Conservation (phyloP, 495 filamentous ascomycete genomes). For the Polyplosphaeria fusca region DNA sequence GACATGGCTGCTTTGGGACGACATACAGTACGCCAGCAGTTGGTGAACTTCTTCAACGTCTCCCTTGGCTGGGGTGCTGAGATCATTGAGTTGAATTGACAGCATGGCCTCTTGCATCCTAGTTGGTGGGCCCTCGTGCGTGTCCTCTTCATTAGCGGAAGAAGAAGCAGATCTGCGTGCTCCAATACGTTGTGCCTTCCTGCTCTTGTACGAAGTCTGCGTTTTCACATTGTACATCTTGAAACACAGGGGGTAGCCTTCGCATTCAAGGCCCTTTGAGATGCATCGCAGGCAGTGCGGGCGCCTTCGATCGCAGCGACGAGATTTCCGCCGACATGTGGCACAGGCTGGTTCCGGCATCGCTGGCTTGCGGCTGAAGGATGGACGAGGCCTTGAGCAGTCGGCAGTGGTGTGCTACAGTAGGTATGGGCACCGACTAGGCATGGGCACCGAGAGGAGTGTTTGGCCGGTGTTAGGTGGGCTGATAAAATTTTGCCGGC, state of each 20-base stretch:
- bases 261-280: constrained; percentile 2
- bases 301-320: constrained; percentile 4
- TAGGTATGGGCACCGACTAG: no score
- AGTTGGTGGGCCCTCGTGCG: background rate
- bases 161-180: background rate
- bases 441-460: no score
- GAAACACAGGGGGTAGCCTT: constrained; percentile 4
- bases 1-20: no score
- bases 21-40: constrained; percentile 2
- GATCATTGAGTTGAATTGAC: background rate
- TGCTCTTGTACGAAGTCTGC: background rate
- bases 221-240: constrained; percentile 4
- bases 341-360: constrained; percentile 2
- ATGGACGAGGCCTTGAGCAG: no score
- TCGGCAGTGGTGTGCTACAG: no score
- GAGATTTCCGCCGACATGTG: constrained; percentile 8
- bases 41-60: background rate
- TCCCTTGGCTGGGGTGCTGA: background rate
- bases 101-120: background rate
- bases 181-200: background rate
- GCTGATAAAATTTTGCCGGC: no score
- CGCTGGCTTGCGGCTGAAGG: no score
- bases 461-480: no score
- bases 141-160: background rate
- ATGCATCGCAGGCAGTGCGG: constrained; percentile 3